Evolutionary conservation across 768 basidiomycete genomes (phyloP), one percentile per base, ranked within the genome.

Genomic region (Termitomyces sp.): DNA sequence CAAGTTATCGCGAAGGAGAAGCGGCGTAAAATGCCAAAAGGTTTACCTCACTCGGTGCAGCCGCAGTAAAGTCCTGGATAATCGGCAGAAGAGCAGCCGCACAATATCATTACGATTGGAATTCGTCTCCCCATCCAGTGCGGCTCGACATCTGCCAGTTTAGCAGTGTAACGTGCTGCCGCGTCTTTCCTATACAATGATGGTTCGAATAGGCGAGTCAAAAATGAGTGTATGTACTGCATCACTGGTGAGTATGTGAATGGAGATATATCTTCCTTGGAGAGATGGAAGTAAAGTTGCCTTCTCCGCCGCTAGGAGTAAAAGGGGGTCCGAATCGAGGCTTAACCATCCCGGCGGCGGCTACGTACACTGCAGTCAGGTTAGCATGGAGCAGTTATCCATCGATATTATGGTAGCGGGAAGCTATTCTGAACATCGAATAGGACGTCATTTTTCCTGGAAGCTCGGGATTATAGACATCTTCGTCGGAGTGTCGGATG

Each of bases 241-340:
- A 49, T n/a, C 17, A 28, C 6, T 38, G 10, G 10, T 28, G 24
- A 19, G 37, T 26, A 11, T 38, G 24, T 38, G 35, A 49, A n/a
- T 49, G 22, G 37, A 38, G 34, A 49, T 49, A 37, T 40, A 50
- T 50, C 49, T n/a, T 50, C 43, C 28, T 30, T 32, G 21, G 42
- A 53, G 51, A 22, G 32, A 17, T 30, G 15, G 24, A 43, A 43
- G 41, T 43, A 30, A 22, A 43, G 50, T 32, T 32, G 51, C 17
- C 51, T 52, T 53, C 51, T 53, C 42, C 42, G 41, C 32, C 32
- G 34, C 34, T 12, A 53, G 41, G 51, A 42, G 42, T 49, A 24
- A 49, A 53, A 19, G 24, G 24, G 28, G 9, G 34, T 53, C 41
- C 22, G 32, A 50, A 50, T 52, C 42, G 51, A 52, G 41, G 34